phyloP scores from a whole-genome alignment of 1,139 yeast species.

The Candida tetrigidarum region DNA sequence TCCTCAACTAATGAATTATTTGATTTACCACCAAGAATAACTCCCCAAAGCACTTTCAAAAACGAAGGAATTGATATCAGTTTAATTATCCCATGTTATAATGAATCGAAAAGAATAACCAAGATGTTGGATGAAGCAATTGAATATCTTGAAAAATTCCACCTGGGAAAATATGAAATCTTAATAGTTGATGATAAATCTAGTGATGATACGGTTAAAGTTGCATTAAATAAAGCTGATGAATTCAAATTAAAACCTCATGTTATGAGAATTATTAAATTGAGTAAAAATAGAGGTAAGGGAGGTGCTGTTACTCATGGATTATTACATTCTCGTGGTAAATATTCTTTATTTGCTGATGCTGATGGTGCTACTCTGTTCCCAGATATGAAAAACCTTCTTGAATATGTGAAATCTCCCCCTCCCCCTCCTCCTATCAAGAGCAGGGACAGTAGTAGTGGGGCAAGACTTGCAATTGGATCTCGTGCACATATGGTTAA shows the following conservation, averaged over 20 bases:
- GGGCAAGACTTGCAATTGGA: slow-evolving; percentile 78
- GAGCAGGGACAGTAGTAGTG: no score
- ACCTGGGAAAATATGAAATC: slow-evolving; percentile 62
- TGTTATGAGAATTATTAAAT: slow-evolving; percentile 66
- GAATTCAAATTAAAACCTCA: slow-evolving; percentile 57
- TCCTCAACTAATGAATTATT: slow-evolving; percentile 17
- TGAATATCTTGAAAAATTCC: slow-evolving; percentile 48
- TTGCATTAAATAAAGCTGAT: slow-evolving; percentile 69
- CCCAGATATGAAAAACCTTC: slow-evolving; percentile 62
- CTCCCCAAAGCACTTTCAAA: slow-evolving; percentile 23
- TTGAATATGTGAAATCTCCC: slow-evolving; percentile 37
- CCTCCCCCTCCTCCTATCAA: no score
- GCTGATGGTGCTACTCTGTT: slow-evolving; percentile 97
- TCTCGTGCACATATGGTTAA: slow-evolving; percentile 97
- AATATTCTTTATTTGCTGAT: slow-evolving; percentile 84
- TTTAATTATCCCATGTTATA: slow-evolving; percentile 89
- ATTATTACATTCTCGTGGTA: slow-evolving; percentile 73
- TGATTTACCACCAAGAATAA: slow-evolving; percentile 34
- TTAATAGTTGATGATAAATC: slow-evolving; percentile 93
- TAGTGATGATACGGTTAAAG: slow-evolving; percentile 74
- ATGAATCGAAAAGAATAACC: slow-evolving; percentile 76
- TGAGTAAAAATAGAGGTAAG: slow-evolving; percentile 84
- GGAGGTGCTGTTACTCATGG: slow-evolving; percentile 99
- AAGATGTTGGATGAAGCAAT: slow-evolving; percentile 81
- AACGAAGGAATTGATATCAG: slow-evolving; percentile 54